Conservation (phyloP, 192 early-diverging fungal species). For the Gamsiella multidivaricata region DNA sequence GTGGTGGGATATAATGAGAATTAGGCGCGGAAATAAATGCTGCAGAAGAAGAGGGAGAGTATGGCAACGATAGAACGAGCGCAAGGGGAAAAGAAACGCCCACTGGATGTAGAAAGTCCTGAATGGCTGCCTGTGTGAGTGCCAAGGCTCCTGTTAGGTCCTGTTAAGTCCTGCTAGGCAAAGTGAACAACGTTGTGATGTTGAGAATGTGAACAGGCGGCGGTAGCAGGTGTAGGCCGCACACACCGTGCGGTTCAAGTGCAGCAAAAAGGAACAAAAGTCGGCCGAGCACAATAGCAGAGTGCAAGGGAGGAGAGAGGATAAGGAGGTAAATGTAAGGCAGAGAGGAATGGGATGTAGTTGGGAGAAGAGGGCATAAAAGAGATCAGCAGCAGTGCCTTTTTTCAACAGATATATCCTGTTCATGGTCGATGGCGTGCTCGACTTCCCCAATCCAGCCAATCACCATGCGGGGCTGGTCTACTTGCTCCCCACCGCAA, state of each 20-base stretch:
- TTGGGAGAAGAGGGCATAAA: too few species aligned
- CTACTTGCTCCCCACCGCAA: too few species aligned
- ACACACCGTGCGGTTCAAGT: too few species aligned
- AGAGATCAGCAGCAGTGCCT: not conserved
- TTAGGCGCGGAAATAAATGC: conserved; percentile 1
- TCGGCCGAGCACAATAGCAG: too few species aligned
- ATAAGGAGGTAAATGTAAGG: not conserved
- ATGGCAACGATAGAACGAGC: not conserved
- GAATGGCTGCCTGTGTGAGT: not conserved
- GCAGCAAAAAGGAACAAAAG: too few species aligned
- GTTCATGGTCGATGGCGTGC: conserved; percentile 5
- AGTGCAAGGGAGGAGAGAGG: not conserved
- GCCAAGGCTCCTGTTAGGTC: too few species aligned
- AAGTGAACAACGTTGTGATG: too few species aligned
- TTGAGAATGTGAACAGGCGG: too few species aligned
- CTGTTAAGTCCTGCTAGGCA: too few species aligned
- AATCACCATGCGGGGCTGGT: not conserved
- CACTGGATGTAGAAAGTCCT: not conserved
- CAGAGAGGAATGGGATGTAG: not conserved
- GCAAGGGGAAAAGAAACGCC: not conserved
- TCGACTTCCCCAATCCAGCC: not conserved
- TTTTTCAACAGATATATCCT: not conserved
- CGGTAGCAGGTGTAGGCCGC: too few species aligned
- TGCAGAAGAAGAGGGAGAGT: not conserved
- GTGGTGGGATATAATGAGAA: conserved; percentile 13